Evolutionary conservation across 2,329 filamentous ascomycete species (phyloP).

Genomic region (Penicillium sp.): DNA sequence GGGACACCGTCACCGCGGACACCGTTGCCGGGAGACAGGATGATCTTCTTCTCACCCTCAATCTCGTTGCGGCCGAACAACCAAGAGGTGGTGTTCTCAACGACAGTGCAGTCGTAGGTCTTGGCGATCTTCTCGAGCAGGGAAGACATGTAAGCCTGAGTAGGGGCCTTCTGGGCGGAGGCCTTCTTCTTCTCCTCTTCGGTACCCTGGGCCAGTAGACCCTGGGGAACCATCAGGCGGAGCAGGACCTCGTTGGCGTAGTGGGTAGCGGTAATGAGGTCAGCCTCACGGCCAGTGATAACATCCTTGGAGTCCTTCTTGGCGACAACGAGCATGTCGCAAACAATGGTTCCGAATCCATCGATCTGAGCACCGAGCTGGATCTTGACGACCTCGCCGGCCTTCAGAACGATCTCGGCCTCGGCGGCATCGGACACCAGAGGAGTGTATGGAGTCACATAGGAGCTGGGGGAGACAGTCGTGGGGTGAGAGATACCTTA

Average conservation of each 20-base stretch:
- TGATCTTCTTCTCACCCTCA: conserved; percentile 97
- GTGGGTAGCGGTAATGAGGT: conserved; percentile 86
- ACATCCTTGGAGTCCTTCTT: conserved; percentile 62
- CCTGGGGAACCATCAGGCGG: conserved; percentile 87
- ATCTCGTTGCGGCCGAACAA: conserved; percentile 96
- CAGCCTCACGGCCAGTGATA: conserved; percentile 75
- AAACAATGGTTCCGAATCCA: conserved; percentile 94
- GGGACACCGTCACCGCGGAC: conserved; percentile 87
- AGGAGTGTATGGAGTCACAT: conserved; percentile 95
- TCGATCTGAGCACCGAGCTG: conserved; percentile 99
- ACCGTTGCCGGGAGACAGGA: conserved; percentile 76
- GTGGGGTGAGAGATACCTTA: conserved; percentile 88
- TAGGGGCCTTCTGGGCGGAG: conserved; percentile 75
- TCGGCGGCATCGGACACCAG: conserved; percentile 83
- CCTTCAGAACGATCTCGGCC: conserved; percentile 75
- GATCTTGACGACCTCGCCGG: conserved; percentile 90
- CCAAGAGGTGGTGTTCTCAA: conserved; percentile 99
- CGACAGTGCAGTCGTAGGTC: conserved; percentile 85
- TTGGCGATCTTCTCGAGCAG: conserved; percentile 90
- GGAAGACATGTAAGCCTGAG: conserved; percentile 81
- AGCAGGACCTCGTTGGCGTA: conserved; percentile 95
- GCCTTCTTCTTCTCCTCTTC: conserved; percentile 97
- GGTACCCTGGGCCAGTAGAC: conserved; percentile 75
- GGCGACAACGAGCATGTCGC: conserved; percentile 81
- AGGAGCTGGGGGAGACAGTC: conserved; percentile 89